Evolutionary conservation across 306 rosid genomes (phyloP), one percentile per base, ranked within the genome.

Genomic region (Sicyos baderoa): DNA sequence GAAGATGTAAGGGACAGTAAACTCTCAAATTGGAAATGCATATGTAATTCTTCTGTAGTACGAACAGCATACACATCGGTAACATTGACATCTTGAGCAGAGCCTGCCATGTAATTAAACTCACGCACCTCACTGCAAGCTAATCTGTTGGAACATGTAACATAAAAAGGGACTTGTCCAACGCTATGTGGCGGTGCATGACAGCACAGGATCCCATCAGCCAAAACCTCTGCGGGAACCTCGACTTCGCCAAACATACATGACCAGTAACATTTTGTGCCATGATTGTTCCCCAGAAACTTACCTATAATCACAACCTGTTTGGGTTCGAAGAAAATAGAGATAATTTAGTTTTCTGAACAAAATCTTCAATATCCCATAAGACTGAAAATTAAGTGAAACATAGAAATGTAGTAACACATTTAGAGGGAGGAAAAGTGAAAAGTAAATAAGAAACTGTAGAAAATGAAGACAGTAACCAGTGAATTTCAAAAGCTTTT

Each of bases 181-280:
- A 66, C 77, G 53, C 77, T 75, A 70, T 83, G 93, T 72, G 80
- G 78, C 1, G 97, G 97, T 82, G 97, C 89, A 60, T 60, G 75
- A 77, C 97, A 91, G 78, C 89, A 84, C 73, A 91, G 81, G 77
- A 88, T 77, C 50, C 97, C 97, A 85, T 80, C 74, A 18, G 85
- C 84, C 84, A 91, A 74, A 78, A 88, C 78, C 77, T 82, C 86
- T 25, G 93, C 95, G 50, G 89, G 84, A 78, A 88, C 97, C 86
- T 91, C 97, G 58, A 88, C 85, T 82, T 91, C 97, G 74, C 97
- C 97, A 70, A 88, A 91, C 97, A 91, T 91, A 72, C 97, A 88
- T 13, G 95, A 91, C 97, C 97, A 91, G 32, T 81, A 74, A 55
- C 71, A 77, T 54, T 79, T 75, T 71, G 70, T 76, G 54, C 76